Base-by-base conservation (phyloP, 495 filamentous ascomycete species). In the Xanthoparmelia taractica region DNA sequence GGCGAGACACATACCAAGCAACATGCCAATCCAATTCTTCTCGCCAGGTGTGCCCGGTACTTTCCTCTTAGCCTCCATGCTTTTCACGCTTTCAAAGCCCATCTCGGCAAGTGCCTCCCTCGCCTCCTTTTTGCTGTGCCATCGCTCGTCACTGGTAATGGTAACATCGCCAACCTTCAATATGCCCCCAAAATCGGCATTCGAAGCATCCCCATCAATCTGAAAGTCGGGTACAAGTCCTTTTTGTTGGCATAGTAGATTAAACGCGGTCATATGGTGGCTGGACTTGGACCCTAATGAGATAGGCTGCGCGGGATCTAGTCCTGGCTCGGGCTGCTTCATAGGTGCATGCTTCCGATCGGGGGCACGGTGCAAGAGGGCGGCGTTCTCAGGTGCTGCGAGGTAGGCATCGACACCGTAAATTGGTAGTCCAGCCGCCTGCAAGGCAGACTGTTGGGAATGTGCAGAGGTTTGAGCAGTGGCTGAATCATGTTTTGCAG, bases 81-180 rank as follows among this genome's bases (percentile, higher is more conserved):
- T 45, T 8, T 54, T 60, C 11, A 64, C 63, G 13, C 45, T 18
- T 20, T 60, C 56, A 11, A 71, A 8, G 5, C 59, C 67, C 17
- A 48, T 58, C 45, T 66, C 67, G 11, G 67, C 65, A 12, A 71
- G 40, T 12, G 50, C 60, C 47, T 71, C 67, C 27, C 57, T 60
- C 10, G 65, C 65, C 36, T 71, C 67, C 55, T 71, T 71, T 57
- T 71, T 71, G 54, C 58, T 65, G 12, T 25, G 29, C 67, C 66
- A 71, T 20, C 48, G 64, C 45, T 67, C 47, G 31, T 67, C 58
- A n/a, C 64, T 60, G 13, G 37, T 25, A 11, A 69, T 36, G 3
- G 31, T 65, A 11, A 45, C 33, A 13, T 57, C 47, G 4, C 63
- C 65, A 15, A 71, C 36, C 20, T 40, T 60, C 31, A 71, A 27